Base-by-base conservation (phyloP, 2,329 filamentous ascomycete species). In the Hypomyces perniciosus region DNA sequence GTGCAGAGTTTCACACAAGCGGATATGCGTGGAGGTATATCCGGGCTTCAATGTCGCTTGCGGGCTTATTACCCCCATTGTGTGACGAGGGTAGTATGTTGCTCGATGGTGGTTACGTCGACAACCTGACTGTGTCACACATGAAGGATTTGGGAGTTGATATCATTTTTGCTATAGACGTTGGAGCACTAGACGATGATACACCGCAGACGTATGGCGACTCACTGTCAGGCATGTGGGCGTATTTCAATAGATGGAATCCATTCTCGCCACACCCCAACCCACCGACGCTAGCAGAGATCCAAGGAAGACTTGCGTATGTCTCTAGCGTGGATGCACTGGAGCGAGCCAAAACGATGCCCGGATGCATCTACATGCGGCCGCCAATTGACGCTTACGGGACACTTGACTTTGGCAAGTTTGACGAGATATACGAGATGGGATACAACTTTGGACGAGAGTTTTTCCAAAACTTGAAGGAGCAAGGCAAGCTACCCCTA, bases 21-120 rank as follows among this genome's bases (percentile, higher is more conserved):
- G 93, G 93, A 10, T 99, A 99, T 63, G 92, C 93, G 0, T 99
- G 93, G 93, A 83, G 95, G 39, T 99, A 99, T 62, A 88, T 99
- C 27, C 82, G 93, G 42, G 93, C 93, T 1, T 96, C 90, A 8
- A 99, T 99, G 93, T 95, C 91, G 2, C 79, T 99, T 4, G 93
- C 93, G 1, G 93, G 95, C 2, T 72, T 99, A 8, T 75, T 99
- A 6, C 95, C 95, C 9, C 93, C 93, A 0, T 80, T 99, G 20
- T 99, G 93, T 62, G 93, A 99, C 63, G 92, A 99, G 62, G 93
- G 95, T 27, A 92, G 85, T 72, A 95, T 99, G 90, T 77, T 99
- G 2, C 79, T 99, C 0, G 93, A 99, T 61, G 93, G 93, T 39
- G 93, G 93, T 12, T 99, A 99, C 67, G 85, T 97, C 47, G 93